Percentiles rank a stretch among this genome's conserved stretches.
These are phyloP conservation scores for Pythium apleroticum DNA, from an alignment of 352 stramenopile genomes.

Conservation along the genomic window DNA sequence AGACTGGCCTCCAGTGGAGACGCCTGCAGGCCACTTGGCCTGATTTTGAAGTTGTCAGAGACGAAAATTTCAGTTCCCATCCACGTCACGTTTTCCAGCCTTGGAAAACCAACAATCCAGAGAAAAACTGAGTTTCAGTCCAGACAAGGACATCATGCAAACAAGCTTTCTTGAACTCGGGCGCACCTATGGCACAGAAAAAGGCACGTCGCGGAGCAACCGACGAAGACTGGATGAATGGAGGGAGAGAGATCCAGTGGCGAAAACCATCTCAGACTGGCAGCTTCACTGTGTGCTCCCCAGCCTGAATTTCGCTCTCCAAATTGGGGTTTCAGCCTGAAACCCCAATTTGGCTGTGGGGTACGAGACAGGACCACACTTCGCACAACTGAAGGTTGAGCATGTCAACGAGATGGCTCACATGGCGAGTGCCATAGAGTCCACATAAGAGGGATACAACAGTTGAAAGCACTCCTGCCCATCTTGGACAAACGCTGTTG, in stretches of 20 bases:
- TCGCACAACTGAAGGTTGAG: no score
- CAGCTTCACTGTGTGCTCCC: neutral
- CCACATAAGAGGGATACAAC: neutral
- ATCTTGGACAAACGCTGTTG: neutral
- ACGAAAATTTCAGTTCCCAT: constrained; percentile 2
- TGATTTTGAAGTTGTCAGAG: neutral
- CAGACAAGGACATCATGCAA: constrained; percentile 11
- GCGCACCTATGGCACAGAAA: constrained; percentile 16
- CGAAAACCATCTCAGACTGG: neutral
- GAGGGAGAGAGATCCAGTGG: constrained; percentile 6
- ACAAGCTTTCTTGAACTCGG: constrained; percentile 1
- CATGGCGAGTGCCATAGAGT: neutral
- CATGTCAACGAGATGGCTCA: no score
- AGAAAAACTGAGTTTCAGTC: constrained; percentile 15
- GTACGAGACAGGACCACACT: neutral
- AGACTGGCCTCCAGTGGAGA: no score
- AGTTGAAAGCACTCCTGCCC: neutral
- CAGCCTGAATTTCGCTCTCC: no score
- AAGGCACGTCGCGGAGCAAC: no score
- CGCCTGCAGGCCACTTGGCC: neutral
- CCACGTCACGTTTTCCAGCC: constrained; percentile 1
- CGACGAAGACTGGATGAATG: neutral
- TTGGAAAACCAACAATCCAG: constrained; percentile 14
- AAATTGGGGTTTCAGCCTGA: neutral
- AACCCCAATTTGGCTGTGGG: neutral